Conservation (phyloP, 1,284 basidiomycete species). For the Rhodotorula mucilaginosa region DNA sequence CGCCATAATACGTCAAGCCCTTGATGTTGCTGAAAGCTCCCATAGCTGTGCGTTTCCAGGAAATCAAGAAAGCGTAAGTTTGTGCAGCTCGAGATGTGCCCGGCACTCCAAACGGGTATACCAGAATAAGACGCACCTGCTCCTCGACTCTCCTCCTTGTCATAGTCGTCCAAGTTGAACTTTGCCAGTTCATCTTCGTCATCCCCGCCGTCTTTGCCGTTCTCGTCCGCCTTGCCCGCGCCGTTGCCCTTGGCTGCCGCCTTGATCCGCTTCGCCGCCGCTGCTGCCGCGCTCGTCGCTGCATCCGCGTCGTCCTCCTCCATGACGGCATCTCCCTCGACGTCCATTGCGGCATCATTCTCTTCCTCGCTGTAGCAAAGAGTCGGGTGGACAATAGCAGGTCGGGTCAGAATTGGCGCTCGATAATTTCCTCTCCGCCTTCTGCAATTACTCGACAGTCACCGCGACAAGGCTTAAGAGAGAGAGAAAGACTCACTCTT, state of each 20-base stretch:
- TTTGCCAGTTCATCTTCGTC: conserved; percentile 70
- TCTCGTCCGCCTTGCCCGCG: conserved; percentile 38
- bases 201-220: conserved; percentile 52
- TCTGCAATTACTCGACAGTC: not conserved
- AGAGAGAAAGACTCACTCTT: conserved; percentile 24
- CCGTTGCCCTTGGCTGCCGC: conserved; percentile 50
- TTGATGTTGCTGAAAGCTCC: conserved; percentile 97
- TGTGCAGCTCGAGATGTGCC: not conserved
- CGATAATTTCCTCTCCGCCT: too few species aligned
- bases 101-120: not conserved
- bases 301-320: conserved; percentile 61
- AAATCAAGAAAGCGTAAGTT: not conserved
- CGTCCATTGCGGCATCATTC: conserved; percentile 11
- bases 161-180: conserved; percentile 92
- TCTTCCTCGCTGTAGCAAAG: conserved; percentile 14
- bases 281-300: conserved; percentile 49
- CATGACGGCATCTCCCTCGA: conserved; percentile 54
- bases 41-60: conserved; percentile 54
- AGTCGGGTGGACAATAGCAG: not conserved
- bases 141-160: conserved; percentile 68
- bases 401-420: not conserved
- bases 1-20: conserved; percentile 84
- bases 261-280: conserved; percentile 45
- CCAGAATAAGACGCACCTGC: conserved; percentile 54
- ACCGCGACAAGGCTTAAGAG: not conserved